These are phyloP conservation scores for Actinomortierella ambigua DNA, from an alignment of 371 early-diverging fungal species.

Conservation along the genomic window DNA sequence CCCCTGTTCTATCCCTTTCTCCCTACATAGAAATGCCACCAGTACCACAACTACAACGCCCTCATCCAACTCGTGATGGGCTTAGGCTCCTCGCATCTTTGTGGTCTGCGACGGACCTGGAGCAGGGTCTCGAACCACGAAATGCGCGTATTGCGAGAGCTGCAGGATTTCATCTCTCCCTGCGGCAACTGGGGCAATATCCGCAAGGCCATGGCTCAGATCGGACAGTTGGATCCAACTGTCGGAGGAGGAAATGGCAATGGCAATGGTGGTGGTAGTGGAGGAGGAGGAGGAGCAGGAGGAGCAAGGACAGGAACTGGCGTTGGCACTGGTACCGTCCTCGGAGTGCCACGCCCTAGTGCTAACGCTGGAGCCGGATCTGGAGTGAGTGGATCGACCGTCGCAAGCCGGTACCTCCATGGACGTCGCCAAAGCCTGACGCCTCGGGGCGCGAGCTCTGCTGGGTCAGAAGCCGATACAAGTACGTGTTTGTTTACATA, in stretches of 20 bases:
- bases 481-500: too few relatives aligned
- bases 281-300: background rate
- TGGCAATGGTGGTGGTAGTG: background rate
- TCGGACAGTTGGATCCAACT: conserved; percentile 11
- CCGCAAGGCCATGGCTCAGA: conserved; percentile 58
- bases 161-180: conserved; percentile 61
- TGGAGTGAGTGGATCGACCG: too few relatives aligned
- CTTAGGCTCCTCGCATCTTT: conserved; percentile 56
- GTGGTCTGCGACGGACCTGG: conserved; percentile 59
- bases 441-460: too few relatives aligned
- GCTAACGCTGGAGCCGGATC: too few relatives aligned
- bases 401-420: background rate
- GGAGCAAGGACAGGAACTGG: too few relatives aligned
- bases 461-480: too few relatives aligned
- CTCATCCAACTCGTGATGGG: conserved; percentile 64
- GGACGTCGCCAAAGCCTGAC: too few relatives aligned
- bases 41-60: conserved; percentile 63
- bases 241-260: background rate
- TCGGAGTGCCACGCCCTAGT: too few relatives aligned
- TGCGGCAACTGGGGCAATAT: conserved; percentile 64
- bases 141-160: conserved; percentile 52
- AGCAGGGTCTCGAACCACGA: conserved; percentile 53
- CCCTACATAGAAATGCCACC: conserved; percentile 56
- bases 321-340: too few relatives aligned
- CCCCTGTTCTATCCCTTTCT: background rate